Evolutionary conservation across 352 stramenopile genomes (phyloP), one percentile per base, ranked within the genome.

Genomic region (Pythium myriotylum): DNA sequence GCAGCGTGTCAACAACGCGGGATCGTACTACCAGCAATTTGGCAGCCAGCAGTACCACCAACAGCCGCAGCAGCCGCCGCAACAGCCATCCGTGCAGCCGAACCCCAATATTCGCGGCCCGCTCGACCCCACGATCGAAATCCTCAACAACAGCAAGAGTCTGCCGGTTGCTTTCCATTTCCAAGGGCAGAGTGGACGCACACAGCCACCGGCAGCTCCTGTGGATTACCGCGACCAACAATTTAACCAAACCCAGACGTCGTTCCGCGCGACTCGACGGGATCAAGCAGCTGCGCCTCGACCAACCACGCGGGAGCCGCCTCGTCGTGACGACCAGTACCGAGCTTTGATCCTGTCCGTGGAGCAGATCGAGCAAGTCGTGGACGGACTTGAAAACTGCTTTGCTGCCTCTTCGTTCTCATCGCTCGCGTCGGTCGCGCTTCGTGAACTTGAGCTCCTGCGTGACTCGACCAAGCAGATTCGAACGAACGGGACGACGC

Each of bases 101-200:
- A 39, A 24, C 32, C 17, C 37, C 23, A 61, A 46, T 20, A 43
- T 55, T n/a, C 50, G 33, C 22, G 50, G 50, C 20, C 35, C 50
- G 14, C 51, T 68, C 43, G 52, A 73, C 23, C 55, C 72, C 45
- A 20, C 59, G 22, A 60, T 77, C 10, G 65, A 66, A 10, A 47
- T 42, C 1, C 51, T 67, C n/a, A 45, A 67, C 42, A 41, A 52
- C 16, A 68, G 48, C 46, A 65, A 67, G 49, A 68, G 77, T 27
- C 59, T 50, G 16, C 76, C 76, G 3, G 76, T 91, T 22, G 85
- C 70, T 22, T 91, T 91, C 60, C 81, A 88, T 51, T 91, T 89
- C 40, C 61, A 73, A 58, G 67, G 81, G 7, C 26, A 56, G 19
- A 55, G 32, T 20, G 59, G 32, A 40, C 52, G 46, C 54, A 26